Evolutionary conservation across 2,329 filamentous ascomycete genomes (phyloP), one percentile per base, ranked within the genome.

Genomic region (Talaromyces sp.): DNA sequence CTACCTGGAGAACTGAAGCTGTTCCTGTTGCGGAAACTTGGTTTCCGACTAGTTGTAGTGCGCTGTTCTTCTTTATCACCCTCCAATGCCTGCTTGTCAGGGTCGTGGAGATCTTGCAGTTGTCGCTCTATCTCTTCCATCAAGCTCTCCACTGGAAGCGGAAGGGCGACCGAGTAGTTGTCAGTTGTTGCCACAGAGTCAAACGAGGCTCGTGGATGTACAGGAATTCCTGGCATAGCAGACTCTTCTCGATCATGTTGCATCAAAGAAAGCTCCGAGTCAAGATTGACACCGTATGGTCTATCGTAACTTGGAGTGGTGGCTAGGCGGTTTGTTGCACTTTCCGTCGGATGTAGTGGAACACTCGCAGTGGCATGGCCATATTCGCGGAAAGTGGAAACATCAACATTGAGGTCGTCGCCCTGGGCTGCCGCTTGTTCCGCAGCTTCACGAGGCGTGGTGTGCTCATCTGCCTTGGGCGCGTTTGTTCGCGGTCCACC

Each of bases 401-500:
- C 89, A 9, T 95, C 84, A 52, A 97, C 83, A 65, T 96, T 96
- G 57, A 97, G 82, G 63, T 96, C 93, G 68, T 97, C 91, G 0
- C 91, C 92, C 10, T 82, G 80, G 48, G 86, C 81, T 67, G 89
- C 85, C 15, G 93, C 91, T 64, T 87, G 81, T 67, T 94, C 89
- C 56, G 91, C 89, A n/a, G 88, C 93, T 73, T 95, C 83, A 64
- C 89, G 87, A 1, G 89, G 86, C 0, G 89, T 91, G 0, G 86
- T 94, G 60, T 84, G 78, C 11, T 81, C 78, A 70, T 95, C 88
- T 2, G 92, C 92, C 40, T 86, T 81, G 31, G 89, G 90, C 0
- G 92, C 92, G 73, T 97, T 93, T 1, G 91, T 91, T 67, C 93
- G 84, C 10, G 93, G 94, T 0, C 93, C 93, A 64, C 93, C 93